These are phyloP conservation scores for rapeseed (Brassica napus) DNA, from an alignment of 345 rosid genomes.

Conservation along the genomic window Da-Ae NC_063439.1:19776001-19776500, in stretches of 20 bases:
- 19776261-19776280: conserved; percentile 10
- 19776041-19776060: background rate
- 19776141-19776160: conserved; percentile 26
- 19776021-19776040: background rate
- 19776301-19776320: background rate
- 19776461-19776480: conserved; percentile 16
- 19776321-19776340: conserved; percentile 12
- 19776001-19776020: background rate
- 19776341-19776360: conserved; percentile 26
- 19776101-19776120: conserved; percentile 27
- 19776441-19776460: conserved; percentile 39
- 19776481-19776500: conserved; percentile 8
- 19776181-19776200: conserved; percentile 41
- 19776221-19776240: conserved; percentile 35
- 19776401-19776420: conserved; percentile 16
- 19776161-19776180: conserved; percentile 42
- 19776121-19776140: conserved; percentile 38
- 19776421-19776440: conserved; percentile 14
- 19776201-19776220: conserved; percentile 39
- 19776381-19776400: background rate
- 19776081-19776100: conserved; percentile 25
- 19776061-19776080: conserved; percentile 3
- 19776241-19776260: conserved; percentile 40
- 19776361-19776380: conserved; percentile 28
- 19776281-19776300: background rate